A percentile compares a stretch with the other conserved stretches of the same genome.
These are phyloP conservation scores for Ophiocordyceps australis DNA, from an alignment of 2,329 filamentous ascomycete species.

Conservation along the genomic window DNA sequence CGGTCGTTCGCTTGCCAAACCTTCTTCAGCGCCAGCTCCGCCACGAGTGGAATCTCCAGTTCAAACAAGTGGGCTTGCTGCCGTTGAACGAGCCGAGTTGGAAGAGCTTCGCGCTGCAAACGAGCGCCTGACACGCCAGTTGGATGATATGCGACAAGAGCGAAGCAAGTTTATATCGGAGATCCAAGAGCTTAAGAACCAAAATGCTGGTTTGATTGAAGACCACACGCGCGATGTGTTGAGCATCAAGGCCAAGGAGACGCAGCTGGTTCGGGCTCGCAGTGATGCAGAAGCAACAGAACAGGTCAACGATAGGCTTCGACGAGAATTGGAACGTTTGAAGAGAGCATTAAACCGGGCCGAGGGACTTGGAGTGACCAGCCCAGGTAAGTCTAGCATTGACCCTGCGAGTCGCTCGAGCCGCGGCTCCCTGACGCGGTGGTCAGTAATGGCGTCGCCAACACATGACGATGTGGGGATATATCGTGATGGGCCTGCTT, in stretches of 20 bases:
- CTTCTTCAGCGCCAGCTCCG: conserved; percentile 31
- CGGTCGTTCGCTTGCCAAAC: conserved; percentile 69
- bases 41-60: conserved; percentile 36
- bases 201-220: conserved; percentile 92
- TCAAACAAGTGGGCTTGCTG: conserved; percentile 46
- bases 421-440: not conserved
- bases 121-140: conserved; percentile 55
- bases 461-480: conserved; percentile 40
- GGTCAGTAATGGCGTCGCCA: conserved; percentile 26
- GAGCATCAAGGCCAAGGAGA: conserved; percentile 96
- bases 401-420: not conserved
- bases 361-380: conserved; percentile 28
- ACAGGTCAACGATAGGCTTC: conserved; percentile 65
- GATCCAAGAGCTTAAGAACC: conserved; percentile 86
- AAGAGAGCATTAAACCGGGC: conserved; percentile 66
- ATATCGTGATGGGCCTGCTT: conserved; percentile 31
- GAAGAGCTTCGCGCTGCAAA: conserved; percentile 76
- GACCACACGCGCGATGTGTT: conserved; percentile 91
- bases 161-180: conserved; percentile 68
- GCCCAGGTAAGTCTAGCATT: conserved; percentile 14
- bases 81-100: conserved; percentile 79
- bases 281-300: conserved; percentile 83
- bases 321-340: conserved; percentile 77
- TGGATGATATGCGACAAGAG: conserved; percentile 69
- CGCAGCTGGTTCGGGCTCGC: conserved; percentile 79